A percentile compares a stretch with the other conserved stretches of the same genome.
These are phyloP conservation scores for Irpex rosettiformis DNA, from an alignment of 1,284 basidiomycete species.

Conservation along the genomic window DNA sequence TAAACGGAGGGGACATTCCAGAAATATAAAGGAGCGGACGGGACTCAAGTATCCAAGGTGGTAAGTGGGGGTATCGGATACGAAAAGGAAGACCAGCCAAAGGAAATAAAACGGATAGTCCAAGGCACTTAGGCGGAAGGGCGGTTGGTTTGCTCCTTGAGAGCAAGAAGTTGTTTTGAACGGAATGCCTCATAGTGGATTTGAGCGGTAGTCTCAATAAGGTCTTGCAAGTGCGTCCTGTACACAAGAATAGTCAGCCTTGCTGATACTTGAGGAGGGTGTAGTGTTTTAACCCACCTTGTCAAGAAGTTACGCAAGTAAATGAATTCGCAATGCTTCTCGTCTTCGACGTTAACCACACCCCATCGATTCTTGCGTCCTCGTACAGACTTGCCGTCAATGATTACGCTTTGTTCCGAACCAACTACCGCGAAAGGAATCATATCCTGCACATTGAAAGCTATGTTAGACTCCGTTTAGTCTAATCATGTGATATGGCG, in stretches of 20 bases:
- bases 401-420: slow-evolving; percentile 90
- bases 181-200: slow-evolving; percentile 99
- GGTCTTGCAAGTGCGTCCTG: slow-evolving; percentile 95
- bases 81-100: slow-evolving; percentile 2
- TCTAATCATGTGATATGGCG: slow-evolving; percentile 29
- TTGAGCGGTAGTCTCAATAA: slow-evolving; percentile 98
- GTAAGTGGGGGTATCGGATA: slow-evolving; percentile 13
- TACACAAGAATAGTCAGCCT: background rate
- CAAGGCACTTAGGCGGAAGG: slow-evolving; percentile 18
- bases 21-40: slow-evolving; percentile 10
- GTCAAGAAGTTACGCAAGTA: slow-evolving; percentile 97
- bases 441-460: slow-evolving; percentile 56
- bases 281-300: slow-evolving; percentile 51
- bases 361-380: slow-evolving; percentile 98
- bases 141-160: slow-evolving; percentile 67
- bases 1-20: slow-evolving; percentile 7
- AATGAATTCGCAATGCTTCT: slow-evolving; percentile 97
- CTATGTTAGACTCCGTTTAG: slow-evolving; percentile 2
- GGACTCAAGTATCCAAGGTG: slow-evolving; percentile 10
- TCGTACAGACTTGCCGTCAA: slow-evolving; percentile 93
- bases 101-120: background rate
- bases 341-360: slow-evolving; percentile 96
- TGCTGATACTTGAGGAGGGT: background rate
- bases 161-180: slow-evolving; percentile 91
- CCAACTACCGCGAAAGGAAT: slow-evolving; percentile 98